phyloP scores from a whole-genome alignment of 768 basidiomycete species.

The Mycena metata region DNA sequence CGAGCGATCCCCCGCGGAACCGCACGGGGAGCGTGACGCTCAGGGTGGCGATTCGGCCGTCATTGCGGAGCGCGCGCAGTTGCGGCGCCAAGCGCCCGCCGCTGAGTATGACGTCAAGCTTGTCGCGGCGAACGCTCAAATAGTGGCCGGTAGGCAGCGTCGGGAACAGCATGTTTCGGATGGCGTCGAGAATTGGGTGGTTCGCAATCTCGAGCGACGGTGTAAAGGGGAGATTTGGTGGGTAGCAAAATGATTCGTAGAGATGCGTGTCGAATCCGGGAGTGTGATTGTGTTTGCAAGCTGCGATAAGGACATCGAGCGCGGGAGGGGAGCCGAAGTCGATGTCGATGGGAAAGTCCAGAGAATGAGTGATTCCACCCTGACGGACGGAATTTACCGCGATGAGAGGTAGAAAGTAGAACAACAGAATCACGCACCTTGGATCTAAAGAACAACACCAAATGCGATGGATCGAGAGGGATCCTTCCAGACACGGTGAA shows the following conservation, averaged over 20 bases:
- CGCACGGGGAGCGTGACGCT: conserved; percentile 81
- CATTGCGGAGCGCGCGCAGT: conserved; percentile 66
- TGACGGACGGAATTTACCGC: conserved; percentile 43
- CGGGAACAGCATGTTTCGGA: conserved; percentile 81
- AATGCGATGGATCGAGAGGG: conserved; percentile 74
- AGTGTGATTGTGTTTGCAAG: conserved; percentile 76
- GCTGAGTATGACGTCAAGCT: conserved; percentile 74
- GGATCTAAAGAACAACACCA: conserved; percentile 84
- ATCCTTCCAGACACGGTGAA: conserved; percentile 79
- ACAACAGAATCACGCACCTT: conserved; percentile 61
- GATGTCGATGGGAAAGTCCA: conserved; percentile 86
- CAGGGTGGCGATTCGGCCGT: conserved; percentile 80
- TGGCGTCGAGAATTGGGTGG: conserved; percentile 85
- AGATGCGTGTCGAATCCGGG: conserved; percentile 66
- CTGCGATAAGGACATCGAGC: conserved; percentile 81
- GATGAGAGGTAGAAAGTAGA: conserved; percentile 1
- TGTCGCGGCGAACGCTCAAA: conserved; percentile 76
- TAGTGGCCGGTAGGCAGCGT: conserved; percentile 76
- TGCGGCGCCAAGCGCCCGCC: conserved; percentile 73
- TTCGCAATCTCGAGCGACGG: conserved; percentile 84
- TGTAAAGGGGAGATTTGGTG: conserved; percentile 78
- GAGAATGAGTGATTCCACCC: conserved; percentile 84
- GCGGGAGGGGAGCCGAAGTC: conserved; percentile 82
- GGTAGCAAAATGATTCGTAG: conserved; percentile 80
- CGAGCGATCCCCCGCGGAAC: conserved; percentile 75